Conservation (phyloP, 1,139 yeast species). For the Suhomyces coccinellae region DNA sequence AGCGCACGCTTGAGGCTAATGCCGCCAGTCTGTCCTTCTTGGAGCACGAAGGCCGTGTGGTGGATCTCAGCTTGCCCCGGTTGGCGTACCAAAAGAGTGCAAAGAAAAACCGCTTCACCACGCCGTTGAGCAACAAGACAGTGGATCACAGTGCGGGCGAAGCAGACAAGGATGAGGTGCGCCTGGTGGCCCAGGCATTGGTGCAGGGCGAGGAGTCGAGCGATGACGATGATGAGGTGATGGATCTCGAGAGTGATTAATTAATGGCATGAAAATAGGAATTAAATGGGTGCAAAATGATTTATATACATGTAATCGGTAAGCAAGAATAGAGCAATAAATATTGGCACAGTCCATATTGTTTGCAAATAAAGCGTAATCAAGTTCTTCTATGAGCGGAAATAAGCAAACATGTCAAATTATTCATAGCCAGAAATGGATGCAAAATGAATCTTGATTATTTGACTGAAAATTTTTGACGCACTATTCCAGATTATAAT, state of each 20-base stretch:
- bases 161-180: conserved; percentile 27
- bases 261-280: conserved; percentile 13
- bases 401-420: no score
- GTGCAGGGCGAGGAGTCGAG: conserved; percentile 56
- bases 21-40: conserved; percentile 33
- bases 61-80: conserved; percentile 23
- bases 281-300: no score
- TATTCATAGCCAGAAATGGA: no score
- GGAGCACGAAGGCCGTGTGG: conserved; percentile 18
- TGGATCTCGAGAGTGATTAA: conserved; percentile 66
- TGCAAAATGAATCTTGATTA: no score
- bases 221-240: conserved; percentile 59
- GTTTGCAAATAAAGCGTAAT: no score
- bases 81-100: conserved; percentile 14
- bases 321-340: no score
- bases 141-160: conserved; percentile 10
- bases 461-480: no score
- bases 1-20: conserved; percentile 77
- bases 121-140: conserved; percentile 25
- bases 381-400: no score
- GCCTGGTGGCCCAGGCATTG: conserved; percentile 40
- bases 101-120: conserved; percentile 17
- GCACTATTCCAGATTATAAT: no score
- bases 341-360: no score
- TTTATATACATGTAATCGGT: no score